These are phyloP conservation scores for Wickerhamomyces sp. DNA, from an alignment of 1,139 yeast genomes.

Conservation along the genomic window DNA sequence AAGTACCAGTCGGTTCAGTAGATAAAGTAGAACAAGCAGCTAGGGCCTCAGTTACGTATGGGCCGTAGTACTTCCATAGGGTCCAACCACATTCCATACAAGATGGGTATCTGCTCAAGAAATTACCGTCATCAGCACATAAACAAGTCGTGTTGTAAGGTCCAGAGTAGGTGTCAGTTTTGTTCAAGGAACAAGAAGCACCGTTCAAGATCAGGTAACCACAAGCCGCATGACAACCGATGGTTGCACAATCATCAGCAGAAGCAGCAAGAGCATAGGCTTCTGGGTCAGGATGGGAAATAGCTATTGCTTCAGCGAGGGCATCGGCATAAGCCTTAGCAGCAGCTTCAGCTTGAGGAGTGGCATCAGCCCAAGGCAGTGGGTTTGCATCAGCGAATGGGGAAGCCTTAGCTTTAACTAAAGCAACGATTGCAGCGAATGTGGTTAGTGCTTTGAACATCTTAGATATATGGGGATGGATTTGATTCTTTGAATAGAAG, in stretches of 20 bases:
- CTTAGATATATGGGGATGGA: neutral
- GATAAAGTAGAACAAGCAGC: conserved; percentile 24
- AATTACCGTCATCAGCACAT: conserved; percentile 22
- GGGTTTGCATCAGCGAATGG: conserved; percentile 12
- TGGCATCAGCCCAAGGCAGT: conserved; percentile 12
- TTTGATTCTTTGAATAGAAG: too few relatives aligned
- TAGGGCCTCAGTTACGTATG: conserved; percentile 23
- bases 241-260: conserved; percentile 18
- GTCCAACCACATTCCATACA: conserved; percentile 32
- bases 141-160: conserved; percentile 25
- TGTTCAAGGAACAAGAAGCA: conserved; percentile 19
- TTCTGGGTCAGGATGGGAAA: conserved; percentile 14
- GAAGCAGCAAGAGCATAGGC: conserved; percentile 14
- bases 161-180: conserved; percentile 19
- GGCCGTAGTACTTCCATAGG: conserved; percentile 27
- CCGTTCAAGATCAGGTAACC: conserved; percentile 25
- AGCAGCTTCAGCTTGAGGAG: conserved; percentile 14
- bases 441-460: conserved; percentile 1
- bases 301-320: conserved; percentile 13
- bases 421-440: neutral
- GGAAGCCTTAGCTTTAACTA: conserved; percentile 7
- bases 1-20: conserved; percentile 28
- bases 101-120: conserved; percentile 17
- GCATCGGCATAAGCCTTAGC: conserved; percentile 14
- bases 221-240: conserved; percentile 23